These are phyloP conservation scores for Irpex rosettiformis DNA, from an alignment of 1,284 basidiomycete species.

Conservation along the genomic window DNA sequence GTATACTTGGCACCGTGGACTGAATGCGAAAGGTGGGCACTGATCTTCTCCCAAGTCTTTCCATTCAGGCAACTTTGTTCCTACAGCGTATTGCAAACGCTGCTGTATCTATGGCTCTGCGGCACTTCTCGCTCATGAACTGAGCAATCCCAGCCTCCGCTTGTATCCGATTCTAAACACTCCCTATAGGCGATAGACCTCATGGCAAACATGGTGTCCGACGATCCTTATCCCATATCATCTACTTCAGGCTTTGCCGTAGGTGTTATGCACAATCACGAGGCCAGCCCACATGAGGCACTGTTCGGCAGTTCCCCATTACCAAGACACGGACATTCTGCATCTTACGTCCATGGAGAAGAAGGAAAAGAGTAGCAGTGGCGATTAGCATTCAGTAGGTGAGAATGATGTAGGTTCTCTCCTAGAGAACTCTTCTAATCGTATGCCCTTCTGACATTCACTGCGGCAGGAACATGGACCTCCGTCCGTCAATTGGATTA, in stretches of 20 bases:
- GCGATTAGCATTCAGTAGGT: not conserved
- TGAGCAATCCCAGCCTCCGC: not conserved
- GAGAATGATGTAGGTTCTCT: not conserved
- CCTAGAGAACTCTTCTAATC: not conserved
- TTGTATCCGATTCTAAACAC: not conserved
- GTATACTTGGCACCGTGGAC: not conserved
- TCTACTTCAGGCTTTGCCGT: not conserved
- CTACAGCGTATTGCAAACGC: no score
- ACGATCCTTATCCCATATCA: not conserved
- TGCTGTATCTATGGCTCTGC: no score
- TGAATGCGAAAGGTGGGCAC: not conserved
- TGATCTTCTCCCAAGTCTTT: not conserved
- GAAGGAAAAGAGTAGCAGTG: not conserved
- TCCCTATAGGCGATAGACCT: not conserved
- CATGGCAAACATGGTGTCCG: not conserved
- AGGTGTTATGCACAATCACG: not conserved
- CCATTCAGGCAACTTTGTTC: not conserved
- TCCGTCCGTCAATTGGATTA: not conserved
- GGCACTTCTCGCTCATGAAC: no score
- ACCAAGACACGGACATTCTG: not conserved
- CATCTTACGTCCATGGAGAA: not conserved
- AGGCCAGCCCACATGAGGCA: not conserved
- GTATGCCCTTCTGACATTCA: not conserved
- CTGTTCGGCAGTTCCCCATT: not conserved
- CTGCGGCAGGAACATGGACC: not conserved